Evolutionary conservation across 2,329 filamentous ascomycete genomes (phyloP), one percentile per base, ranked within the genome.

Genomic region (Colletotrichum tamarilloi): DNA sequence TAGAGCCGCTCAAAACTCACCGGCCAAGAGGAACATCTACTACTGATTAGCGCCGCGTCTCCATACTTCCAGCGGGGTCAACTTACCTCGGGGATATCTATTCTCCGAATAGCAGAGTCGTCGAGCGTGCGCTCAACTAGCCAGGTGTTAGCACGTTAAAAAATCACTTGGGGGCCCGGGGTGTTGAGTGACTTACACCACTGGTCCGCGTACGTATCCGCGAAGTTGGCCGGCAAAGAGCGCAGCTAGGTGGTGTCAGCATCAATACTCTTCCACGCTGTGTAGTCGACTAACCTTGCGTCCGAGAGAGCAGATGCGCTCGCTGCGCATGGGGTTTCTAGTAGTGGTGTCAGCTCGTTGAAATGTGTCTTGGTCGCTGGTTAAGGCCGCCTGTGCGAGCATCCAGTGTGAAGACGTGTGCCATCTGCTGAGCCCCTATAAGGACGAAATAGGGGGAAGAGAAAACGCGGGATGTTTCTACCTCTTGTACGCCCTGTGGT

Each of bases 91-190:
- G 92, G 92, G 68, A 94, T 89, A 76, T 88, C 86, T 69, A 92
- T 92, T 57, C 91, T 84, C 77, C 92, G 88, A 78, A 94, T 92
- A 14, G 93, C 93, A 70, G 87, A 90, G 84, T 97, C 94, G 78
- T 97, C 94, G 49, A 97, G 87, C 0, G 92, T 92, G 56, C 94
- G 87, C 83, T 96, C 56, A 19, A 55, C n/a, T 59, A 8, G 5
- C 3, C 5, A 12, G 19, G 22, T 26, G 28, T 59, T 28, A 38
- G 28, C 57, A 59, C 2, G 1, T 35, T 6, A n/a, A 26, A 26
- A 24, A 14, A 32, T 52, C 9, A 26, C 19, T 49, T 8, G 16
- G 42, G 8, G 19, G 38, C 16, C 5, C 1, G 7, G 56, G 26
- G 28, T 5, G 2, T 19, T 24, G n/a, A 53, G 12, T n/a, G 24